These are phyloP conservation scores for Lachancea waltii DNA, from an alignment of 805 yeast genomes.

Conservation along the genomic window DNA sequence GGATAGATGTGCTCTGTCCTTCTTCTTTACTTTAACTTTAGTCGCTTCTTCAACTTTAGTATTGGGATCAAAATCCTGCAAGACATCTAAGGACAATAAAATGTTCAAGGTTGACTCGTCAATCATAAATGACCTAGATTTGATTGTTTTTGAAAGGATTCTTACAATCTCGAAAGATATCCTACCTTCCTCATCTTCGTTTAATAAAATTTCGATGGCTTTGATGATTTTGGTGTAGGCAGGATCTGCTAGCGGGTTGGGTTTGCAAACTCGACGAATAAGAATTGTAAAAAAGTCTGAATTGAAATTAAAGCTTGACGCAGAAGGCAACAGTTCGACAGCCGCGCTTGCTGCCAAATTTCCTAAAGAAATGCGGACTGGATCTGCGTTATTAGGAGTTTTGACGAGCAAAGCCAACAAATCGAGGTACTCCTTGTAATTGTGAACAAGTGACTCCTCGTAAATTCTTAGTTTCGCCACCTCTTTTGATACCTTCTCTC, in stretches of 20 bases:
- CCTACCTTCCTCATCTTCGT: constrained; percentile 78
- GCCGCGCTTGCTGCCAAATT: constrained; percentile 65
- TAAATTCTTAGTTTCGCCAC: constrained; percentile 69
- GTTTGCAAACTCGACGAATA: constrained; percentile 62
- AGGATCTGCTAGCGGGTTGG: constrained; percentile 38
- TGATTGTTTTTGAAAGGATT: constrained; percentile 60
- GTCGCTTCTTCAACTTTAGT: constrained; percentile 40
- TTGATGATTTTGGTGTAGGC: constrained; percentile 54
- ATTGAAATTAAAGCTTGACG: constrained; percentile 76
- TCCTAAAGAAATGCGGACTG: constrained; percentile 36
- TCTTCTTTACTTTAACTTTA: constrained; percentile 58
- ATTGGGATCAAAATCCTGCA: constrained; percentile 69
- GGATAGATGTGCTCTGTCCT: constrained; percentile 86
- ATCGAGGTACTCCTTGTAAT: constrained; percentile 63
- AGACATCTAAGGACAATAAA: constrained; percentile 57
- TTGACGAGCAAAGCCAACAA: constrained; percentile 40
- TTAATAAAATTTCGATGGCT: constrained; percentile 61
- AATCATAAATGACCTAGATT: constrained; percentile 66
- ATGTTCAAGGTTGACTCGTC: constrained; percentile 78
- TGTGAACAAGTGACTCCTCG: constrained; percentile 68
- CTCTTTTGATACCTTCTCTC: constrained; percentile 78
- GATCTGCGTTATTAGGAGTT: constrained; percentile 32
- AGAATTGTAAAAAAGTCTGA: constrained; percentile 64
- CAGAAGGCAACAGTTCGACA: constrained; percentile 62
- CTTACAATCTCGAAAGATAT: constrained; percentile 69